Conservation (phyloP, 257 asterid species). For the Capsicum pubescens region DNA sequence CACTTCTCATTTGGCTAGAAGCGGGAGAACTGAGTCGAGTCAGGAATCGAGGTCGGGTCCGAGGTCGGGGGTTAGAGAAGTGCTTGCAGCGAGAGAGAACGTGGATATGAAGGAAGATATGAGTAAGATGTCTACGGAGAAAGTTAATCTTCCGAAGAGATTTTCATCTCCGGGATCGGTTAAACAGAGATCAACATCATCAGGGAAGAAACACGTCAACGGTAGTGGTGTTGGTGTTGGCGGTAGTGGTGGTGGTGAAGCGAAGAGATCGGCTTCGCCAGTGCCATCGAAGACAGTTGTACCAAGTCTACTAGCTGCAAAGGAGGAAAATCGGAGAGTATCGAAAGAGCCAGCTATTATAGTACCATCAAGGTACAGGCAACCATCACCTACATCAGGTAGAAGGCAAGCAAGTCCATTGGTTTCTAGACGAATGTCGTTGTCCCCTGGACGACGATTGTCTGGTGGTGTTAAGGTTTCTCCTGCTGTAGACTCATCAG, state of each 20-base stretch:
- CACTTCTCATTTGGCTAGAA: slow-evolving; percentile 52
- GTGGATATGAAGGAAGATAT: slow-evolving; percentile 48
- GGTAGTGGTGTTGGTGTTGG: slow-evolving; percentile 37
- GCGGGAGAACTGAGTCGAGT: slow-evolving; percentile 42
- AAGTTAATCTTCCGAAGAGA: slow-evolving; percentile 58
- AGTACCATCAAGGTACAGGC: slow-evolving; percentile 93
- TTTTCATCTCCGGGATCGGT: slow-evolving; percentile 71
- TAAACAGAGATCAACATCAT: slow-evolving; percentile 66
- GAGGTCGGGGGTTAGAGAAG: slow-evolving; percentile 41
- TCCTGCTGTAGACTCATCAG: slow-evolving; percentile 69
- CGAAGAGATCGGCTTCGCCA: slow-evolving; percentile 88
- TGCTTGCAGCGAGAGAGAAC: slow-evolving; percentile 60
- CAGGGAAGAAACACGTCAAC: slow-evolving; percentile 52
- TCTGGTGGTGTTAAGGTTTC: slow-evolving; percentile 77
- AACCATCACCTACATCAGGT: slow-evolving; percentile 77
- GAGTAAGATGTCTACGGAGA: slow-evolving; percentile 45
- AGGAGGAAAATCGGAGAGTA: slow-evolving; percentile 77
- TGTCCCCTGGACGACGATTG: slow-evolving; percentile 82
- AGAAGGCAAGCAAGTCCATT: slow-evolving; percentile 83
- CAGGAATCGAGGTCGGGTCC: neutral
- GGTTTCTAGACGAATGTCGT: slow-evolving; percentile 75
- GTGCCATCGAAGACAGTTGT: slow-evolving; percentile 87
- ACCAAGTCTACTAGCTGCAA: slow-evolving; percentile 82
- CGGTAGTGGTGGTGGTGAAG: slow-evolving; percentile 44
- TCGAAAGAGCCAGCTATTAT: slow-evolving; percentile 81